A percentile compares a stretch with the other conserved stretches of the same genome.
phyloP scores from a whole-genome alignment of 2,329 filamentous ascomycete genomes.

The Epichloe elymi region DNA sequence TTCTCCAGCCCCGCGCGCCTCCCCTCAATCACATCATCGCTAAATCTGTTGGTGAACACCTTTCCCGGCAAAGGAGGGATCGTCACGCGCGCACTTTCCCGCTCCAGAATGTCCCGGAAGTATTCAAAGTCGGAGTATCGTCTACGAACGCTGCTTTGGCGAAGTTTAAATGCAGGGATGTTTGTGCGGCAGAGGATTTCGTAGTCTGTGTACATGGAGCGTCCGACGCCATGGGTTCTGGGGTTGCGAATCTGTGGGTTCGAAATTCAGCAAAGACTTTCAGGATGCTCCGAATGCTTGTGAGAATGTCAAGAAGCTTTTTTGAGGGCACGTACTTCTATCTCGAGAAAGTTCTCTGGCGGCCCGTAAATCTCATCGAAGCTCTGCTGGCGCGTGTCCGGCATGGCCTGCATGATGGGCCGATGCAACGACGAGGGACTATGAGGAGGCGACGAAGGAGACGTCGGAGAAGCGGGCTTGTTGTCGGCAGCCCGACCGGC shows the following conservation, averaged over 20 bases:
- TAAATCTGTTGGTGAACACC: slow-evolving; percentile 96
- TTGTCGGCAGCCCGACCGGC: slow-evolving; percentile 18
- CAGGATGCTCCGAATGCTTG: not conserved
- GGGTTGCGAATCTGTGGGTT: slow-evolving; percentile 75
- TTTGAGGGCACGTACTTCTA: slow-evolving; percentile 54
- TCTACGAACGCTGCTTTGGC: slow-evolving; percentile 73
- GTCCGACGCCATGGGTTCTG: slow-evolving; percentile 84
- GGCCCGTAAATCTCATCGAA: slow-evolving; percentile 99
- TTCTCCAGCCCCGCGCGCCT: slow-evolving; percentile 81
- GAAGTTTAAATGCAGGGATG: slow-evolving; percentile 96
- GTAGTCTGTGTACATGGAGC: slow-evolving; percentile 97
- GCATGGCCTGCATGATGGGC: slow-evolving; percentile 52
- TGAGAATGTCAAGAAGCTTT: not conserved
- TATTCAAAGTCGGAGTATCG: slow-evolving; percentile 98
- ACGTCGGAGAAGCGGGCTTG: slow-evolving; percentile 5
- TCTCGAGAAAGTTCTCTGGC: slow-evolving; percentile 97
- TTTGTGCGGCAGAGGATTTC: slow-evolving; percentile 97
- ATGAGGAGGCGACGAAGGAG: slow-evolving; percentile 14
- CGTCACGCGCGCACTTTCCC: slow-evolving; percentile 84
- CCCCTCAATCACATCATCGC: slow-evolving; percentile 95
- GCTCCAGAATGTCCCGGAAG: slow-evolving; percentile 95
- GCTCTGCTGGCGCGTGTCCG: slow-evolving; percentile 72
- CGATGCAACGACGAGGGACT: slow-evolving; percentile 26
- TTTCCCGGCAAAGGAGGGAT: slow-evolving; percentile 94
- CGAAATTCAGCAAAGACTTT: not conserved